Conservation (phyloP, 2,329 filamentous ascomycete species). For the Fusarium agapanthi region DNA sequence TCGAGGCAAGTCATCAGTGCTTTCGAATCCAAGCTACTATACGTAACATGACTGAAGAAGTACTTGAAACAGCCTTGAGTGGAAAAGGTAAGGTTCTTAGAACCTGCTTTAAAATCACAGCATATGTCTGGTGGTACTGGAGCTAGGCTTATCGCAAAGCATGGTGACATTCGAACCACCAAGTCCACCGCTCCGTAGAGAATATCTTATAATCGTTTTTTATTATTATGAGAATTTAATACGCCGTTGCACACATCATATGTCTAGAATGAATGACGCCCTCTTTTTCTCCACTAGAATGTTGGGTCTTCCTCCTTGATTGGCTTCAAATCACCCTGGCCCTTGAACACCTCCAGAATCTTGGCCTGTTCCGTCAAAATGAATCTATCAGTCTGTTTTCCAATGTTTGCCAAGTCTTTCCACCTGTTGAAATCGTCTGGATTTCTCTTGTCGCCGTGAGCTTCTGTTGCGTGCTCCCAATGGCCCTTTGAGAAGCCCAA, state of each 20-base stretch:
- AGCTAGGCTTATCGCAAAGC: not conserved
- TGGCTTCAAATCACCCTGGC: conserved; percentile 56
- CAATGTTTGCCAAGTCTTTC: conserved; percentile 58
- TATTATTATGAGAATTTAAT: too few relatives aligned
- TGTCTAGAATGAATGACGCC: not conserved
- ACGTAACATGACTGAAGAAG: not conserved
- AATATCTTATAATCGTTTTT: accelerated
- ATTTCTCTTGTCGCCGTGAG: conserved; percentile 66
- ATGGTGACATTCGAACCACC: too few relatives aligned
- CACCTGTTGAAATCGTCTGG: conserved; percentile 59
- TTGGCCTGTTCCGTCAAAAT: conserved; percentile 64
- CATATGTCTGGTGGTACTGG: not conserved
- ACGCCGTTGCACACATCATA: too few relatives aligned
- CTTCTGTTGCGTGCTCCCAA: conserved; percentile 60
- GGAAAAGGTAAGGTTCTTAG: too few relatives aligned
- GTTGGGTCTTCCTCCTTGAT: conserved; percentile 48
- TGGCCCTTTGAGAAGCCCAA: conserved; percentile 64
- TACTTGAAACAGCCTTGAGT: not conserved
- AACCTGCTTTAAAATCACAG: too few relatives aligned
- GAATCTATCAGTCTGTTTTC: conserved; percentile 58
- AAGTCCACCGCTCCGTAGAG: not conserved
- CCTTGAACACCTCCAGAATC: conserved; percentile 59
- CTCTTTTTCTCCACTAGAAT: not conserved
- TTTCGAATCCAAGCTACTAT: not conserved
- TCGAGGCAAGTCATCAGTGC: not conserved